Conservation (phyloP, 176 grass and related monocot genomes). For the Juncus effusus region DNA sequence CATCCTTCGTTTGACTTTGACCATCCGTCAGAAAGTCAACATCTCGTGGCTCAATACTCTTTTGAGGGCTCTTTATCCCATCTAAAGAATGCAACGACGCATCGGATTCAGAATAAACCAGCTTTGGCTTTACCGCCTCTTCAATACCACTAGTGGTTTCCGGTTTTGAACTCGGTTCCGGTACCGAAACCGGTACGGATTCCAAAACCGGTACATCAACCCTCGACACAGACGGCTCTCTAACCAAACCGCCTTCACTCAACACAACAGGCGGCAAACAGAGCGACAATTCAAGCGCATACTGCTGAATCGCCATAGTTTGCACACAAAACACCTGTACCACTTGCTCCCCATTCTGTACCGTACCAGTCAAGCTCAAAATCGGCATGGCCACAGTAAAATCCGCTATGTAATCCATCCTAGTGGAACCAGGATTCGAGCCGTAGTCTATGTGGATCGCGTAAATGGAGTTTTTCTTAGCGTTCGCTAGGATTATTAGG, state of each 20-base stretch:
- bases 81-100: slow-evolving; percentile 35
- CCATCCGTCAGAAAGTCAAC: slow-evolving; percentile 37
- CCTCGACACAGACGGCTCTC: slow-evolving; percentile 49
- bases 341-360: slow-evolving; percentile 62
- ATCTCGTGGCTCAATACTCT: slow-evolving; percentile 43
- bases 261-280: slow-evolving; percentile 60
- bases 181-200: slow-evolving; percentile 1
- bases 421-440: slow-evolving; percentile 52
- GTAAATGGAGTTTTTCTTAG: slow-evolving; percentile 97
- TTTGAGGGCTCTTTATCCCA: slow-evolving; percentile 35
- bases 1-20: slow-evolving; percentile 45
- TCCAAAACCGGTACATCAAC: slow-evolving; percentile 34
- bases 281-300: slow-evolving; percentile 74
- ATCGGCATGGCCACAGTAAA: slow-evolving; percentile 97
- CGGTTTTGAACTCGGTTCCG: slow-evolving; percentile 31
- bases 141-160: slow-evolving; percentile 17
- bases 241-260: slow-evolving; percentile 36
- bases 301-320: slow-evolving; percentile 96
- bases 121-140: slow-evolving; percentile 30
- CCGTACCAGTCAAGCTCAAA: slow-evolving; percentile 80
- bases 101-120: slow-evolving; percentile 42
- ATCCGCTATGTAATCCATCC: slow-evolving; percentile 89
- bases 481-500: slow-evolving; percentile 94
- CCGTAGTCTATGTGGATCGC: slow-evolving; percentile 88
- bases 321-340: slow-evolving; percentile 96